A percentile compares a stretch with the other conserved stretches of the same genome.
phyloP scores from a whole-genome alignment of 805 yeast species.

The Peterozyma toletana region DNA sequence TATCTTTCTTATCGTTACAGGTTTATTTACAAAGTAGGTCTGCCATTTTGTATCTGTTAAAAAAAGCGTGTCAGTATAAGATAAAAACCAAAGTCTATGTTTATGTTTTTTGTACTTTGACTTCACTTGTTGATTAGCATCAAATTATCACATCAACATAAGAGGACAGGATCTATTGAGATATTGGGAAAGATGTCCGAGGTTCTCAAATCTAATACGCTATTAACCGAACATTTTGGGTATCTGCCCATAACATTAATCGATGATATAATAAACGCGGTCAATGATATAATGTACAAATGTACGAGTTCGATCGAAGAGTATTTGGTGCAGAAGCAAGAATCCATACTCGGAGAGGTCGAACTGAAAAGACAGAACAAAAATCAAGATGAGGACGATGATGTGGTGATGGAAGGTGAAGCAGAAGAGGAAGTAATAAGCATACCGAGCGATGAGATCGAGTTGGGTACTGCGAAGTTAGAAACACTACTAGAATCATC shows the following conservation, averaged over 20 bases:
- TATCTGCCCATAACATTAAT: constrained; percentile 76
- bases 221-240: constrained; percentile 82
- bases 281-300: constrained; percentile 75
- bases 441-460: constrained; percentile 44
- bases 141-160: too few relatives aligned
- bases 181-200: too few relatives aligned
- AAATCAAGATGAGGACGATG: constrained; percentile 17
- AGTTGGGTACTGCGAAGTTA: constrained; percentile 71
- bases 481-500: constrained; percentile 70
- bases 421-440: constrained; percentile 6
- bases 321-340: constrained; percentile 38
- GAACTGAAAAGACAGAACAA: constrained; percentile 9
- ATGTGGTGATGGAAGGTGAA: constrained; percentile 18
- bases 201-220: constrained; percentile 10
- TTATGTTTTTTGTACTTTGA: too few relatives aligned
- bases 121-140: too few relatives aligned
- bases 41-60: too few relatives aligned
- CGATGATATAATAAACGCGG: constrained; percentile 85
- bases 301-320: constrained; percentile 75
- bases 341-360: constrained; percentile 17
- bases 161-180: too few relatives aligned
- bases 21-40: too few relatives aligned
- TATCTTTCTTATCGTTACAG: too few relatives aligned
- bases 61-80: too few relatives aligned
- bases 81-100: too few relatives aligned